phyloP scores from a whole-genome alignment of 202 grass and related monocot genomes.

The Carex arenaria region DNA sequence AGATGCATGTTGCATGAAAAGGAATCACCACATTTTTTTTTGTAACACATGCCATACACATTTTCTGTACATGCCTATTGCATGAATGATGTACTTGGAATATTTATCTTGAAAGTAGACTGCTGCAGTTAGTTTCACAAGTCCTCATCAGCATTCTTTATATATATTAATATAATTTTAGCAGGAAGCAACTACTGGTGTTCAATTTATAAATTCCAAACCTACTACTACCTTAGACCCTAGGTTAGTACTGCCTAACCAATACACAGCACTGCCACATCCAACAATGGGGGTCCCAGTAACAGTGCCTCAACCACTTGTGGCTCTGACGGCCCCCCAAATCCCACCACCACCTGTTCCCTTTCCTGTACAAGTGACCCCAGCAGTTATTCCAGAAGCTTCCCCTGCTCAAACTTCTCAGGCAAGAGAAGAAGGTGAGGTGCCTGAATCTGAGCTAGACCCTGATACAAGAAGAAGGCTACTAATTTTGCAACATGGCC shows the following conservation, averaged over 20 bases:
- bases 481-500: constrained; percentile 97
- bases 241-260: constrained; percentile 26
- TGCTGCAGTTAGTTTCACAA: neutral
- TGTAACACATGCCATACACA: constrained; percentile 18
- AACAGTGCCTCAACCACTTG: constrained; percentile 25
- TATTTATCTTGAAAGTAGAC: neutral
- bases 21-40: constrained; percentile 4
- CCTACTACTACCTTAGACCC: constrained; percentile 32
- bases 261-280: constrained; percentile 34
- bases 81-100: constrained; percentile 12
- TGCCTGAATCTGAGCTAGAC: constrained; percentile 94
- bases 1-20: constrained; percentile 6
- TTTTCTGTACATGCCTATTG: constrained; percentile 1
- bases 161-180: constrained; percentile 10
- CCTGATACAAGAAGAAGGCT: constrained; percentile 96
- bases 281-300: constrained; percentile 32
- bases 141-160: neutral
- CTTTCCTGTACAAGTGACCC: constrained; percentile 53
- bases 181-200: constrained; percentile 64
- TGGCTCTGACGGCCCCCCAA: constrained; percentile 43
- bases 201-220: constrained; percentile 39
- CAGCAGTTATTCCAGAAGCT: constrained; percentile 36
- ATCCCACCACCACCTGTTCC: constrained; percentile 28
- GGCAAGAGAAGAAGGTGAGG: constrained; percentile 95
- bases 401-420: constrained; percentile 65